These are phyloP conservation scores for Rutstroemia sp. DNA, from an alignment of 2,329 filamentous ascomycete species.

Conservation along the genomic window DNA sequence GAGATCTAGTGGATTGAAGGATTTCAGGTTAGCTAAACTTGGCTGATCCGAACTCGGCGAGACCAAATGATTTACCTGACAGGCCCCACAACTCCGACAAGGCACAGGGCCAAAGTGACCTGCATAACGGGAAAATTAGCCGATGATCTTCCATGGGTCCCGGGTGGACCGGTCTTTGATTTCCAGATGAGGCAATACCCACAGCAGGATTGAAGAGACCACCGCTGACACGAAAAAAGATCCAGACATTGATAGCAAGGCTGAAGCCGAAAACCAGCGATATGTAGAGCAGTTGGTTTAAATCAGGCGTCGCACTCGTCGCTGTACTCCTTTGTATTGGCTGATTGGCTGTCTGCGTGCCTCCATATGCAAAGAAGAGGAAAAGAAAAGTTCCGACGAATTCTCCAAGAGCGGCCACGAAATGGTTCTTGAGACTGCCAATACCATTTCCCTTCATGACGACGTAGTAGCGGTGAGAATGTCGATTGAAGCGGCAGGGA, in stretches of 20 bases:
- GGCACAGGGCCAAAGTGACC: too few species aligned
- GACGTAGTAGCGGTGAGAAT: too few species aligned
- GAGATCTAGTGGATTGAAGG: conserved; percentile 14
- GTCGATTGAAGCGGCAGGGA: too few species aligned
- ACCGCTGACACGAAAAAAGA: conserved; percentile 46
- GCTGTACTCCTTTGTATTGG: neutral
- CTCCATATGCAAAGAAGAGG: conserved; percentile 21
- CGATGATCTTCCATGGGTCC: conserved; percentile 25
- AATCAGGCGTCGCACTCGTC: conserved; percentile 17
- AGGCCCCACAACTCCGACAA: too few species aligned
- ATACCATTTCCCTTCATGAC: too few species aligned
- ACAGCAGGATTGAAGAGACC: conserved; percentile 31
- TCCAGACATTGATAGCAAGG: conserved; percentile 46
- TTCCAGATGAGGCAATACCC: conserved; percentile 25
- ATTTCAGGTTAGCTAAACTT: too few species aligned
- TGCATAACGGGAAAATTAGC: too few species aligned
- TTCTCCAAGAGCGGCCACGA: conserved; percentile 39
- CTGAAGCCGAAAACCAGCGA: conserved; percentile 29
- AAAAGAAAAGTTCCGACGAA: conserved; percentile 41
- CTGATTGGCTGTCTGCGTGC: conserved; percentile 18
- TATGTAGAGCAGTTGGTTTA: conserved; percentile 31
- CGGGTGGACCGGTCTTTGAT: conserved; percentile 20
- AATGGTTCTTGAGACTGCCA: conserved; percentile 24
- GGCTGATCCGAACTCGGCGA: too few species aligned
- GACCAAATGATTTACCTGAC: too few species aligned